Percentiles rank a stretch among this genome's conserved stretches.
Evolutionary conservation across 2,329 filamentous ascomycete species (phyloP).

Genomic region (Monosporascus sp.): DNA sequence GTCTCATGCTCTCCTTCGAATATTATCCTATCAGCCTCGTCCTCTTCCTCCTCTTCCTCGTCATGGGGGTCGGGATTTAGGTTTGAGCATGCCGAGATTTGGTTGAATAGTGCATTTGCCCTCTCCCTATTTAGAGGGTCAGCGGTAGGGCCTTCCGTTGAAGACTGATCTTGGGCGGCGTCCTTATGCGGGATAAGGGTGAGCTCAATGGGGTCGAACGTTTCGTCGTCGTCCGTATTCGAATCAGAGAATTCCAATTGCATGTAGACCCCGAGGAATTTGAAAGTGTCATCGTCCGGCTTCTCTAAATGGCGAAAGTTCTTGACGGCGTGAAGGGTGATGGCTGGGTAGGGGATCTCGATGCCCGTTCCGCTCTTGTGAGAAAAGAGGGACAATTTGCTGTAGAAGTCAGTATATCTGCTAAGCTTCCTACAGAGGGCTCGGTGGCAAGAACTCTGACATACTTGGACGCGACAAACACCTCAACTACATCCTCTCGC

Average conservation of each 20-base stretch:
- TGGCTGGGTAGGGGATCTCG: conserved; percentile 66
- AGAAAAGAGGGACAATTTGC: conserved; percentile 61
- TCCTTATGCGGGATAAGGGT: conserved; percentile 52
- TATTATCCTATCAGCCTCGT: conserved; percentile 45
- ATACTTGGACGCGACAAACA: conserved; percentile 56
- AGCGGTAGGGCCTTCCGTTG: conserved; percentile 19
- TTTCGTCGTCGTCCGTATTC: conserved; percentile 55
- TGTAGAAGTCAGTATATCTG: conserved; percentile 17
- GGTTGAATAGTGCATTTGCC: conserved; percentile 54
- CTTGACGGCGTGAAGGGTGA: conserved; percentile 71
- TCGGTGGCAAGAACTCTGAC: conserved; percentile 14
- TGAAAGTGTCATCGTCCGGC: conserved; percentile 31
- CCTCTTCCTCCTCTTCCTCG: conserved; percentile 48
- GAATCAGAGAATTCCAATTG: conserved; percentile 60
- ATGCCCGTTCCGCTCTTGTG: conserved; percentile 51
- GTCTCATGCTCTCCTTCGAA: conserved; percentile 52
- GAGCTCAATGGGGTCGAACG: conserved; percentile 59
- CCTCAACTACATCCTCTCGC: conserved; percentile 40
- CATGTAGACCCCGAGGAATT: conserved; percentile 54
- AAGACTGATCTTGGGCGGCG: conserved; percentile 21
- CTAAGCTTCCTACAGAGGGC: conserved; percentile 21
- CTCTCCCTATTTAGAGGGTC: conserved; percentile 23
- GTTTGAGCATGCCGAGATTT: conserved; percentile 69
- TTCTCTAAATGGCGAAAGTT: conserved; percentile 38
- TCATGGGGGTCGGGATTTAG: conserved; percentile 66